Conservation (phyloP, 176 grass and related monocot genomes). For the Carex myosuroides region DNA sequence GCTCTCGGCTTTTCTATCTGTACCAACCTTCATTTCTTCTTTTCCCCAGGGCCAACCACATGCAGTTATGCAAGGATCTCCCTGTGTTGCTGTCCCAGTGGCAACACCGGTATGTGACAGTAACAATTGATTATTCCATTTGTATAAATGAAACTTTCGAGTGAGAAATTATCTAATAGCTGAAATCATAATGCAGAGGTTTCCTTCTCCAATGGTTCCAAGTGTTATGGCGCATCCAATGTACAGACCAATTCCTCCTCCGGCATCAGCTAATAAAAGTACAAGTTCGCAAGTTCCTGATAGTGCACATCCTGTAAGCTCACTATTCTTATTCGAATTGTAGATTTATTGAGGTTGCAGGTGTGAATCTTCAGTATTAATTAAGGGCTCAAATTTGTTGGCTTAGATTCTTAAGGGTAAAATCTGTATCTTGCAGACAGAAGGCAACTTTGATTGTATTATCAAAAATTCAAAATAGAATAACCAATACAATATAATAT, state of each 20-base stretch:
- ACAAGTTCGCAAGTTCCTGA: slow-evolving; percentile 30
- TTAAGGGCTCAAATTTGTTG: background rate
- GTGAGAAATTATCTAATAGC: background rate
- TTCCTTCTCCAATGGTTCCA: slow-evolving; percentile 34
- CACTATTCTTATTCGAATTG: background rate
- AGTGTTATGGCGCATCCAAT: slow-evolving; percentile 34
- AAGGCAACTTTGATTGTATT: background rate
- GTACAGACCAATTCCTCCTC: slow-evolving; percentile 27
- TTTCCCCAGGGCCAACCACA: slow-evolving; percentile 29
- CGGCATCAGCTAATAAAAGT: slow-evolving; percentile 18
- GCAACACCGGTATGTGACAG: slow-evolving; percentile 35
- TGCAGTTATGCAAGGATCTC: slow-evolving; percentile 35
- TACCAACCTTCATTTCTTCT: background rate
- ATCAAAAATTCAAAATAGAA: background rate
- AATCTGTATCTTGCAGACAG: background rate
- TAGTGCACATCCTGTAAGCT: slow-evolving; percentile 53
- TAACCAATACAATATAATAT: background rate
- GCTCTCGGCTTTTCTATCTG: background rate
- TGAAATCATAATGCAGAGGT: slow-evolving; percentile 37
- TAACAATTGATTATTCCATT: background rate
- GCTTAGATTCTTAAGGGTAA: background rate
- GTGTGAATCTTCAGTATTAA: background rate
- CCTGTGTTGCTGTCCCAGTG: slow-evolving; percentile 50
- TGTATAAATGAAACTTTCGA: background rate
- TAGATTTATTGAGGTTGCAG: background rate